Percentiles rank a stretch among this genome's conserved stretches.
phyloP scores from a whole-genome alignment of 306 rosid genomes.

The Sicyos baderoa region DNA sequence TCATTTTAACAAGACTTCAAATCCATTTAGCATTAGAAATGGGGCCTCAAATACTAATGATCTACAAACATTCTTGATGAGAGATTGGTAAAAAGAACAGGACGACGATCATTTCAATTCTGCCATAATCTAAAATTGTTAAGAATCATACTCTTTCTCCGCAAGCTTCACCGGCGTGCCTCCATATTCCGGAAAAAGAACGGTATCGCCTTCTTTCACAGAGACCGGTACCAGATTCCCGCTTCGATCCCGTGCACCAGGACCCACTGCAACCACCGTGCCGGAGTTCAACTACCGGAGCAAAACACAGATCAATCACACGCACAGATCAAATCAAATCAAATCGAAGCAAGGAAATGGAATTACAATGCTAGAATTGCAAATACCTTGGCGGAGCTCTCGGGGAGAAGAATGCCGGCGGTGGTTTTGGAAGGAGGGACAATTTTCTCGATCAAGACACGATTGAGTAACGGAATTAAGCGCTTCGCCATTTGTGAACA shows the following conservation, averaged over 20 bases:
- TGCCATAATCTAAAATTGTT: not conserved
- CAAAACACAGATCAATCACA: not conserved
- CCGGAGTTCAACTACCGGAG: conserved; percentile 65
- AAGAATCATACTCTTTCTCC: conserved; percentile 65
- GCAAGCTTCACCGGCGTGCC: conserved; percentile 77
- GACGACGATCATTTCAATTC: too few relatives aligned
- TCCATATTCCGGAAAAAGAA: conserved; percentile 84
- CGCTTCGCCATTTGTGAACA: conserved; percentile 60
- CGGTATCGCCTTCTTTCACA: conserved; percentile 73
- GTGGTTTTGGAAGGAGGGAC: conserved; percentile 71
- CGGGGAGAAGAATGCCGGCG: conserved; percentile 80
- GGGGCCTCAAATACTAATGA: not conserved
- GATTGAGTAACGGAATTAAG: conserved; percentile 64
- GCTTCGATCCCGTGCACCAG: conserved; percentile 54
- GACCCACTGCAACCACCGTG: conserved; percentile 76
- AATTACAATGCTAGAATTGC: not conserved
- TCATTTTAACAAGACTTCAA: not conserved
- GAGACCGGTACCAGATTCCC: conserved; percentile 67
- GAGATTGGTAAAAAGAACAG: too few relatives aligned
- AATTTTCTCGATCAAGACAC: conserved; percentile 72
- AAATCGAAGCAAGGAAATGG: not conserved
- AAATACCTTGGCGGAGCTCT: conserved; percentile 63
- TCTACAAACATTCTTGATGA: not conserved
- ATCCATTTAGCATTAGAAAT: not conserved
- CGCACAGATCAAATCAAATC: not conserved